Evolutionary conservation across 2,329 filamentous ascomycete species (phyloP).

Genomic region (Ophiostoma ulmi): DNA sequence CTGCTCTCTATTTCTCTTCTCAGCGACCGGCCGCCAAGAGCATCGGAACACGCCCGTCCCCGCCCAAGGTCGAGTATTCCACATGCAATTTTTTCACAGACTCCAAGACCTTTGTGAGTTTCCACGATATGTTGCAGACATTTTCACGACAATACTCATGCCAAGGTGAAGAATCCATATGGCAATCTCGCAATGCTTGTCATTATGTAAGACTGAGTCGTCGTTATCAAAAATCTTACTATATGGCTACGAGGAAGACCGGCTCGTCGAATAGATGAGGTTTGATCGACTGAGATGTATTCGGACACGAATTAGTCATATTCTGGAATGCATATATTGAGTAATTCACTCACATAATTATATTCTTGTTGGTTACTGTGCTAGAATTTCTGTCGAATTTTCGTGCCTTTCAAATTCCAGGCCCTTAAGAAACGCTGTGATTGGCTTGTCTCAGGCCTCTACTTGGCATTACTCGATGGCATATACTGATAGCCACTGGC

Average conservation of each 20-base stretch:
- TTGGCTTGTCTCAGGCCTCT: not conserved
- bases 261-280: not conserved
- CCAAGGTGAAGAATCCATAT: not conserved
- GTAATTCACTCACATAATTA: not conserved
- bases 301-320: not conserved
- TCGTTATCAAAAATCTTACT: not conserved
- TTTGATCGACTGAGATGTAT: not conserved
- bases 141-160: not conserved
- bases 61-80: not conserved
- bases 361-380: not conserved
- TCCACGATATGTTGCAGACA: not conserved
- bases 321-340: not conserved
- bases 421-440: not conserved
- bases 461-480: not conserved
- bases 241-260: not conserved
- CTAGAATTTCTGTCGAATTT: not conserved
- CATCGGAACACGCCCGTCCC: not conserved
- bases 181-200: not conserved
- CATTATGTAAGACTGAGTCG: conserved; percentile 9
- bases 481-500: not conserved
- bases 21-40: not conserved
- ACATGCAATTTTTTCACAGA: not conserved
- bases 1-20: not conserved
- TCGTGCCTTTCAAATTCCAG: not conserved
- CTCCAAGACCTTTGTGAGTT: not conserved